Evolutionary conservation across 176 grass and related monocot genomes (phyloP).

Genomic region (Oryza nivara): DNA sequence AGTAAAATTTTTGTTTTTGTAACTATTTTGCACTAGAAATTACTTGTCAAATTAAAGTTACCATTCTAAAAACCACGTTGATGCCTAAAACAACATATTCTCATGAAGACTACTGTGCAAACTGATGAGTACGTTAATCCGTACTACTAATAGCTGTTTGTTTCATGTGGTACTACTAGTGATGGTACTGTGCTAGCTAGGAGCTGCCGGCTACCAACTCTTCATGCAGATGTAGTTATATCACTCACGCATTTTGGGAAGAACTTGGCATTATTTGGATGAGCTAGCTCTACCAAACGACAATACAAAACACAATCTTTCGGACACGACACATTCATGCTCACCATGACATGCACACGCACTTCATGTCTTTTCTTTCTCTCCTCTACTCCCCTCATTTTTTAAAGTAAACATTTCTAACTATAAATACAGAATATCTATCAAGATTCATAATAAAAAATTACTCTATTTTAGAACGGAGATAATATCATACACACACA

Average conservation of each 20-base stretch:
- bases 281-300: slow-evolving; percentile 46
- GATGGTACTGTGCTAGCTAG: not conserved
- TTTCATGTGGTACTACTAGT: not conserved
- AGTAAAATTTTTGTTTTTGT: not conserved
- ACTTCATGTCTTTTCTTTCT: not conserved
- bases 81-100: not conserved
- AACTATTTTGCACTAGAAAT: not conserved
- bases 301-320: not conserved
- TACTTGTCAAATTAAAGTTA: not conserved
- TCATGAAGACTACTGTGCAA: not conserved
- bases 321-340: slow-evolving; percentile 30
- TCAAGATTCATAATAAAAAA: too few species aligned
- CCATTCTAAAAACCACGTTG: not conserved
- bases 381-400: too few species aligned
- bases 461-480: too few species aligned
- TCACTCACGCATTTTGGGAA: slow-evolving; percentile 36
- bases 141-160: not conserved
- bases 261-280: slow-evolving; percentile 26
- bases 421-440: too few species aligned
- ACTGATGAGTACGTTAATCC: not conserved
- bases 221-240: slow-evolving; percentile 23
- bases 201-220: not conserved
- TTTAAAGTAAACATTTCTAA: too few species aligned
- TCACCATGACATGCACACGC: not conserved
- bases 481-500: too few species aligned